A percentile compares a stretch with the other conserved stretches of the same genome.
phyloP scores from a whole-genome alignment of 257 asterid species.

The Apocynum venetum region DNA sequence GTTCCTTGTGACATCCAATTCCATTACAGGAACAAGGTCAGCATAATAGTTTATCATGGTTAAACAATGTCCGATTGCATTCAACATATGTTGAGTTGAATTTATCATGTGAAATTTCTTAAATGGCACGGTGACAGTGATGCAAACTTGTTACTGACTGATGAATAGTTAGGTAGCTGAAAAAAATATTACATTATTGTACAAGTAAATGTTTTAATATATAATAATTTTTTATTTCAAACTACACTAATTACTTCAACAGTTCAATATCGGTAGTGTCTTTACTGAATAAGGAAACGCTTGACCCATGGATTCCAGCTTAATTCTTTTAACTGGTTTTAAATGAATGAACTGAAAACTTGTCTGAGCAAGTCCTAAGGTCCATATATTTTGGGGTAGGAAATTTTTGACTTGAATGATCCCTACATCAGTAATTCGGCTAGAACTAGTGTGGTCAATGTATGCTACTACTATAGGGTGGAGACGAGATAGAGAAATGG shows the following conservation, averaged over 20 bases:
- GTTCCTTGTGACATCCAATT: conserved; percentile 87
- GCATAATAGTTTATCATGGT: conserved; percentile 15
- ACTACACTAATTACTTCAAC: background rate
- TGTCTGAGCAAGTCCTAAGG: background rate
- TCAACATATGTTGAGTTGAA: background rate
- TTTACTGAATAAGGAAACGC: background rate
- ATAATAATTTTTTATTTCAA: background rate
- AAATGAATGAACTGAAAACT: background rate
- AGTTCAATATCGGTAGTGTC: background rate
- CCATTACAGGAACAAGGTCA: conserved; percentile 89
- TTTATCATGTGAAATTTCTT: background rate
- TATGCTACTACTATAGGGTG: no score
- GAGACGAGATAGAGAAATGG: no score
- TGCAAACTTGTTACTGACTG: background rate
- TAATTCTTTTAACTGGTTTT: background rate
- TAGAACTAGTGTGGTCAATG: no score
- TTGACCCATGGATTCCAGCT: background rate
- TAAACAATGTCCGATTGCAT: background rate
- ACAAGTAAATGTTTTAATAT: background rate
- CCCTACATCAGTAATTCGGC: background rate
- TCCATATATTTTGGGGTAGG: background rate
- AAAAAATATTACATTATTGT: background rate
- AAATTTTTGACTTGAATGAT: background rate
- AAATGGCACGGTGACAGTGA: background rate
- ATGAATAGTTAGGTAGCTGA: background rate